Evolutionary conservation across 2,329 filamentous ascomycete species (phyloP).

Genomic region (Lojkania enalia): DNA sequence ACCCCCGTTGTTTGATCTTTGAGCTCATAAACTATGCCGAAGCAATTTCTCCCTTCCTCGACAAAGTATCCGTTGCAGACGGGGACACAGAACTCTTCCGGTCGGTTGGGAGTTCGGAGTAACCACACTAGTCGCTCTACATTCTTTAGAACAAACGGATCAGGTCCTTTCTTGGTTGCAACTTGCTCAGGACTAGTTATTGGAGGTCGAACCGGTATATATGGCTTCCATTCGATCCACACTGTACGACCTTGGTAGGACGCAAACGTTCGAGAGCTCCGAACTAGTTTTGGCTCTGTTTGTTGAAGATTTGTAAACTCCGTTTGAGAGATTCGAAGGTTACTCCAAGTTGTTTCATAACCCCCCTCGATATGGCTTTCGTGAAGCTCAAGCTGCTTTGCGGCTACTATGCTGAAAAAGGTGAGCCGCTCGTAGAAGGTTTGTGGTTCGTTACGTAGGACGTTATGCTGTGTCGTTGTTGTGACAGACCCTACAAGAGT

Average conservation of each 20-base stretch:
- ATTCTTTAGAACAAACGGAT: neutral
- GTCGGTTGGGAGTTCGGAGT: neutral
- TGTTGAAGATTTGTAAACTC: neutral
- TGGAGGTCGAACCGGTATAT: neutral
- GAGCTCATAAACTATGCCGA: neutral
- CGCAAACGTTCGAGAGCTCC: neutral
- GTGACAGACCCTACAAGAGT: neutral
- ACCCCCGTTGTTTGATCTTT: neutral
- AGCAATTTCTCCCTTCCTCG: neutral
- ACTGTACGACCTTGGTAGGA: neutral
- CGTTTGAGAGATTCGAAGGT: neutral
- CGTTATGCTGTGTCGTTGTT: neutral
- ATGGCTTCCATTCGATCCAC: constrained; percentile 1
- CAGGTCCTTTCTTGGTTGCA: neutral
- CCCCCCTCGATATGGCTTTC: neutral
- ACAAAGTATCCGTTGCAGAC: neutral
- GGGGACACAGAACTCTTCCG: neutral
- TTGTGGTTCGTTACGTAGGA: neutral
- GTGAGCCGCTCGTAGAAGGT: neutral
- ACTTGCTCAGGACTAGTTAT: neutral
- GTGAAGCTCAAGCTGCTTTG: neutral
- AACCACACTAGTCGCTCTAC: neutral
- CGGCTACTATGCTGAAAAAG: neutral
- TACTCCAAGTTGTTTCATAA: neutral
- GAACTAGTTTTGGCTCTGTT: neutral